Base-by-base conservation (phyloP, 2,329 filamentous ascomycete species). In the Aspergillus neotritici region DNA sequence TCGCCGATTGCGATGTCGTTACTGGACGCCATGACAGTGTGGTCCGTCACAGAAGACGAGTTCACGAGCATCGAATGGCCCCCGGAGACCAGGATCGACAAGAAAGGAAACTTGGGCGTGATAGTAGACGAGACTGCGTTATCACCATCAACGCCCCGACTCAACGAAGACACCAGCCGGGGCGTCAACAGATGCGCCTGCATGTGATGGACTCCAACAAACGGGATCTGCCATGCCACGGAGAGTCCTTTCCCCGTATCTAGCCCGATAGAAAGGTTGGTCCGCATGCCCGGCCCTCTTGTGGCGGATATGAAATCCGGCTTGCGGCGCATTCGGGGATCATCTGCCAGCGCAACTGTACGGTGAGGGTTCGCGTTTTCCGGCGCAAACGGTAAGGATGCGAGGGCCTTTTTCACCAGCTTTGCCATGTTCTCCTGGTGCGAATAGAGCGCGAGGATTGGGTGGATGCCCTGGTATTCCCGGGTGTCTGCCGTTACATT, bases 191-290 rank as follows among this genome's bases (percentile, higher is more conserved):
- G 85, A 66, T 98, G 93, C 9, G 90, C 93, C 64, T 96, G 90
- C 93, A 98, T 97, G 66, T 98, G 93, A 64, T 98, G 86, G 1
- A 96, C 86, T 1, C 82, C 93, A 1, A 97, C 65, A 28, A 97
- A 71, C 3, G 91, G 90, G 31, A 89, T 77, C 51, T 82, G 77
- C 87, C 87, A 94, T 31, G 87, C 89, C 14, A 86, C 74, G 0
- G 90, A 82, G 14, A 97, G 75, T 0, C 89, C 93, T 66, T 97
- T 97, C 13, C 88, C 93, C 15, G 82, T 83, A 60, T 88, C 83
- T 9, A 97, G 65, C 0, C 93, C 93, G 12, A 84, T 81, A 14
- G 81, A 77, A 25, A 98, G 74, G 56, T 87, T 88, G 4, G 84
- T 77, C 25, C 78, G 72, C 86, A 96, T 95, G 14, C 93, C 93